Conservation (phyloP, 805 yeast genomes). For the Candida tibetensis region DNA sequence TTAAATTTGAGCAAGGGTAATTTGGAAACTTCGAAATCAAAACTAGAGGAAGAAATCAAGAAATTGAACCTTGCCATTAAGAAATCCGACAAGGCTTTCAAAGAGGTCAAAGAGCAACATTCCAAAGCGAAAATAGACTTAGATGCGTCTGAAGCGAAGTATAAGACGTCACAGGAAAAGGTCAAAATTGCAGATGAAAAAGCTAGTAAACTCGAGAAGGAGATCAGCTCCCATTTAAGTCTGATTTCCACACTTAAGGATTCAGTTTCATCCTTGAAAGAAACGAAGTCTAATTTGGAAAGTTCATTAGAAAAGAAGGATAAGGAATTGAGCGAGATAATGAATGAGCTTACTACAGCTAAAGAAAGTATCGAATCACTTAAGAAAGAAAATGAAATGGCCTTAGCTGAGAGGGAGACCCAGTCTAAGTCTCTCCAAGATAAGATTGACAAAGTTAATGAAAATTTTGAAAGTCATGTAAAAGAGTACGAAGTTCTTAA, state of each 20-base stretch:
- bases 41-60: conserved; percentile 3
- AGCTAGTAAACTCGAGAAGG: neutral
- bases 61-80: neutral
- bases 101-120: neutral
- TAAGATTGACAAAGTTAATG: neutral
- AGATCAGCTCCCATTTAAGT: neutral
- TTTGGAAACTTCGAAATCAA: neutral
- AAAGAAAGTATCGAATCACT: neutral
- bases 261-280: neutral
- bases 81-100: neutral
- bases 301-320: neutral
- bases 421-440: neutral
- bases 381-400: neutral
- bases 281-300: neutral
- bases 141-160: neutral
- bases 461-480: neutral
- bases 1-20: neutral
- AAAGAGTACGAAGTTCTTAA: neutral
- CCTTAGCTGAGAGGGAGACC: neutral
- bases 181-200: neutral
- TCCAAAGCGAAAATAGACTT: neutral
- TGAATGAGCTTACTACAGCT: neutral
- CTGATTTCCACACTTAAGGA: neutral
- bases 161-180: neutral
- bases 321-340: neutral